Conservation (phyloP, 257 asterid genomes). For the Ilex aquifolium region DNA sequence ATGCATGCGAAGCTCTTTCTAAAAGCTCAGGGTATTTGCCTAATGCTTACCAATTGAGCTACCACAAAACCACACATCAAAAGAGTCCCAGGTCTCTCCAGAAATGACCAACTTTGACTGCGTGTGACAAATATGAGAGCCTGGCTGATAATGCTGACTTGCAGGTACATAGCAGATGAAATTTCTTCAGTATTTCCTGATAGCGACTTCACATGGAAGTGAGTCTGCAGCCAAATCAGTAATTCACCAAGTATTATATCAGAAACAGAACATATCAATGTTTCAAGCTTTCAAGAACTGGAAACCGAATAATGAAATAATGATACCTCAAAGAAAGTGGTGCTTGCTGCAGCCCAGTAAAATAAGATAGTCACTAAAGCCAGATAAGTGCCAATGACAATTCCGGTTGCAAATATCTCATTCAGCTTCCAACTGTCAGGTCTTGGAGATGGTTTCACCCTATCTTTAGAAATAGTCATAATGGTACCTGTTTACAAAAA, state of each 20-base stretch:
- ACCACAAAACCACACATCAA: constrained; percentile 27
- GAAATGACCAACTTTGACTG: constrained; percentile 26
- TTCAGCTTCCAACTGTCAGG: constrained; percentile 27
- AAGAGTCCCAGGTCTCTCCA: constrained; percentile 27
- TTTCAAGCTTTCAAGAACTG: no score
- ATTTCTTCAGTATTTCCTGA: constrained; percentile 16
- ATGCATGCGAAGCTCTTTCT: no score
- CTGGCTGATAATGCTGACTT: constrained; percentile 27
- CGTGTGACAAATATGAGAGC: constrained; percentile 26
- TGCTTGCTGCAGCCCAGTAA: constrained; percentile 15
- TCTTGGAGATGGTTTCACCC: constrained; percentile 23
- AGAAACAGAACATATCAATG: neutral
- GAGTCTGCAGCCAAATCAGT: constrained; percentile 11
- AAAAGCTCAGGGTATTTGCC: no score
- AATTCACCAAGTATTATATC: neutral
- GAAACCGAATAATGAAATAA: neutral
- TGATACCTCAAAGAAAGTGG: constrained; percentile 21
- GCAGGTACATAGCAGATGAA: constrained; percentile 28
- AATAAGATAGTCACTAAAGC: constrained; percentile 22
- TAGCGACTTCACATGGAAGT: constrained; percentile 22
- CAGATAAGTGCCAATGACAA: constrained; percentile 24
- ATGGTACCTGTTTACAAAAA: constrained; percentile 18
- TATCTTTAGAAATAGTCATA: constrained; percentile 24
- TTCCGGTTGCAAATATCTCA: constrained; percentile 28
- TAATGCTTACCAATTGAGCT: constrained; percentile 21